Percentiles rank a stretch among this genome's conserved stretches.
Evolutionary conservation across 345 rosid species (phyloP).

Genomic region (Eucalyptus tenuipes): DNA sequence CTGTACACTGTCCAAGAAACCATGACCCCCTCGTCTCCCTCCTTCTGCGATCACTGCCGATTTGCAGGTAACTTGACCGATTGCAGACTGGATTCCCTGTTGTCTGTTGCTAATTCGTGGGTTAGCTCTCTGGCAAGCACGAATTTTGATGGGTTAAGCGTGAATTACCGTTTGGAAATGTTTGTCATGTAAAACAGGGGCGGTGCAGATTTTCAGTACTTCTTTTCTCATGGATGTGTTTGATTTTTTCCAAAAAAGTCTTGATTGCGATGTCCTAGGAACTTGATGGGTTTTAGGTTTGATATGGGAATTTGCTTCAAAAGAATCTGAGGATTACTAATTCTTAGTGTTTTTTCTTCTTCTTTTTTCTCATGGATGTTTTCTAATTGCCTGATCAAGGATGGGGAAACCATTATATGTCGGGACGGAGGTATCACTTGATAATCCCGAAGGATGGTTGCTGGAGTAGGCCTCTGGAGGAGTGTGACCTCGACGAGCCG

Average conservation of each 20-base stretch:
- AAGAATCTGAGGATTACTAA: neutral
- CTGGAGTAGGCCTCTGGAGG: constrained; percentile 55
- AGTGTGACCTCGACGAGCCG: constrained; percentile 31
- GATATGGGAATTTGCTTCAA: neutral
- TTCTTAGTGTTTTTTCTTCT: neutral
- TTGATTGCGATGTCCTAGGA: neutral
- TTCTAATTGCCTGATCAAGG: constrained; percentile 19
- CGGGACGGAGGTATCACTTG: constrained; percentile 59
- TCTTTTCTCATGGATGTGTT: neutral
- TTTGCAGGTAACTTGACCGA: constrained; percentile 30
- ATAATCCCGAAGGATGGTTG: constrained; percentile 46
- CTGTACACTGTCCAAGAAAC: constrained; percentile 54
- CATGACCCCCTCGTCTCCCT: constrained; percentile 16
- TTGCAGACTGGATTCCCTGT: neutral
- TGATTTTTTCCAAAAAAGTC: neutral
- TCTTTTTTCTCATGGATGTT: neutral
- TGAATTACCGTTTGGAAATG: neutral
- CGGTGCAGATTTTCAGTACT: neutral
- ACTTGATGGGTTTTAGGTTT: neutral
- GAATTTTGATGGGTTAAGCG: neutral
- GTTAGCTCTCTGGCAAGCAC: neutral
- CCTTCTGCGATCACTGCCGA: constrained; percentile 69
- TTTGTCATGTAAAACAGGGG: neutral
- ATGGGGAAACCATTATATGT: constrained; percentile 67
- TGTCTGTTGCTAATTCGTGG: neutral